Evolutionary conservation across 805 yeast genomes (phyloP).

Genomic region (Metahyphopichia silvanorum): DNA sequence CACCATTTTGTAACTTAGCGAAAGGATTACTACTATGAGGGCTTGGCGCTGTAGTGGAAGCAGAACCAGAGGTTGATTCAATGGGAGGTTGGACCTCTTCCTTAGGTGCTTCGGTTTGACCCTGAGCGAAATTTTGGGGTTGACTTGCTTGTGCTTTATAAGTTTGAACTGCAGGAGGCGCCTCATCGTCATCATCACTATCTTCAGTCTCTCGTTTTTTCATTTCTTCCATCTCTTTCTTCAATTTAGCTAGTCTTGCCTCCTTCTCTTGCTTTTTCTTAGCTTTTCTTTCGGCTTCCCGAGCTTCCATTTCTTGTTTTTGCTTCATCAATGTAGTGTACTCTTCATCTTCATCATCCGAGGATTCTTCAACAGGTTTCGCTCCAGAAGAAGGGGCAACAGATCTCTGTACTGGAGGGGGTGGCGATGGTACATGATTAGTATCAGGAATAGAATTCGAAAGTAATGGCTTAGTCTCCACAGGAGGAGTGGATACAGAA

Average conservation of each 20-base stretch:
- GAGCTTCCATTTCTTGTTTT: slow-evolving; percentile 41
- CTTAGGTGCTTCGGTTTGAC: slow-evolving; percentile 1
- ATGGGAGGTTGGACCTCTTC: slow-evolving; percentile 5
- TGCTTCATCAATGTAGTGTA: slow-evolving; percentile 48
- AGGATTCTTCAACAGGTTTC: slow-evolving; percentile 11
- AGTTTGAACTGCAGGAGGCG: slow-evolving; percentile 17
- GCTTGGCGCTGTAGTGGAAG: slow-evolving; percentile 8
- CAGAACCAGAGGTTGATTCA: slow-evolving; percentile 8
- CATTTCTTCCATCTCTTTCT: slow-evolving; percentile 56
- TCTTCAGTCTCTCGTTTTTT: slow-evolving; percentile 25
- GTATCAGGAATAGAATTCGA: slow-evolving; percentile 1
- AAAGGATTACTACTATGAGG: slow-evolving; percentile 49
- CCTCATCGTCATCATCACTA: slow-evolving; percentile 33
- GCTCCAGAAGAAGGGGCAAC: slow-evolving; percentile 4
- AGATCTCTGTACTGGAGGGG: slow-evolving; percentile 2
- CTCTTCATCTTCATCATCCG: slow-evolving; percentile 43
- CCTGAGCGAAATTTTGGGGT: slow-evolving; percentile 4
- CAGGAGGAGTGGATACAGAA: background rate
- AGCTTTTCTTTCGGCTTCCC: slow-evolving; percentile 39
- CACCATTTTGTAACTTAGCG: slow-evolving; percentile 28
- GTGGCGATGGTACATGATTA: slow-evolving; percentile 4
- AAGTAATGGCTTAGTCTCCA: slow-evolving; percentile 1
- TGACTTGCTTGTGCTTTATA: slow-evolving; percentile 13
- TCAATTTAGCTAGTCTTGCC: slow-evolving; percentile 54
- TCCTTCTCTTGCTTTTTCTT: slow-evolving; percentile 59